These are phyloP conservation scores for Gonium pectorale DNA, from an alignment of 139 green algal genomes.

Conservation along the genomic window DNA sequence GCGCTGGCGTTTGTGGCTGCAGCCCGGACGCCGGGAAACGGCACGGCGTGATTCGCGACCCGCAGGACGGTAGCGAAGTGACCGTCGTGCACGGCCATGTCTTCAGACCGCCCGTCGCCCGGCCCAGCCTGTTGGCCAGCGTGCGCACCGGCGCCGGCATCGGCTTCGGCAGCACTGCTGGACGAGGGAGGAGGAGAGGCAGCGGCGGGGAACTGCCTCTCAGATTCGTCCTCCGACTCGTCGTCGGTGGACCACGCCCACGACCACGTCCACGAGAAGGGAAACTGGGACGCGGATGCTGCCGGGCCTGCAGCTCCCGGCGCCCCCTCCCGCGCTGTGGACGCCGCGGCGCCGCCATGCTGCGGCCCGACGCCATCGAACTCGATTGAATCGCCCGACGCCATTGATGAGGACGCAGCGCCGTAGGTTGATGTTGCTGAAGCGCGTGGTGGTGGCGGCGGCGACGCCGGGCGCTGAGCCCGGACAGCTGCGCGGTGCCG, in stretches of 20 bases:
- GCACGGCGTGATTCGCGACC: conserved; percentile 7
- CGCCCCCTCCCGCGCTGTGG: too few relatives aligned
- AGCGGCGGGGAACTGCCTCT: too few relatives aligned
- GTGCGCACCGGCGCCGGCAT: background rate
- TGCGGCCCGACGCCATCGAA: too few relatives aligned
- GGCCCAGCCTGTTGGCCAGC: background rate
- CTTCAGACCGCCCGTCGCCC: background rate
- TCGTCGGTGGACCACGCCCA: conserved; percentile 18
- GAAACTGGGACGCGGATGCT: too few relatives aligned
- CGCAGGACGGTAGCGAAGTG: background rate
- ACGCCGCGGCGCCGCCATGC: too few relatives aligned
- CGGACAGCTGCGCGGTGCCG: conserved; percentile 61
- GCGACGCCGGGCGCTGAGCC: background rate
- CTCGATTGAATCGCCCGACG: too few relatives aligned
- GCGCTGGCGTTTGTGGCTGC: background rate
- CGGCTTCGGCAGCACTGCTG: too few relatives aligned
- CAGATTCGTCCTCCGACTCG: conserved; percentile 4
- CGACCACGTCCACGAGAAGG: too few relatives aligned
- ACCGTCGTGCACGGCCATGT: conserved; percentile 17
- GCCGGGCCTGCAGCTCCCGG: too few relatives aligned
- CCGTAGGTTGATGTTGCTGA: background rate
- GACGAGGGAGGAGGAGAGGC: too few relatives aligned
- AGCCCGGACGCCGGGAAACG: background rate
- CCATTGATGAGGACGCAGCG: too few relatives aligned
- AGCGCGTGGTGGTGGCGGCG: background rate